These are phyloP conservation scores for Effrenium voratum DNA, from an alignment of 73 alveolate genomes.

Conservation along the genomic window DNA sequence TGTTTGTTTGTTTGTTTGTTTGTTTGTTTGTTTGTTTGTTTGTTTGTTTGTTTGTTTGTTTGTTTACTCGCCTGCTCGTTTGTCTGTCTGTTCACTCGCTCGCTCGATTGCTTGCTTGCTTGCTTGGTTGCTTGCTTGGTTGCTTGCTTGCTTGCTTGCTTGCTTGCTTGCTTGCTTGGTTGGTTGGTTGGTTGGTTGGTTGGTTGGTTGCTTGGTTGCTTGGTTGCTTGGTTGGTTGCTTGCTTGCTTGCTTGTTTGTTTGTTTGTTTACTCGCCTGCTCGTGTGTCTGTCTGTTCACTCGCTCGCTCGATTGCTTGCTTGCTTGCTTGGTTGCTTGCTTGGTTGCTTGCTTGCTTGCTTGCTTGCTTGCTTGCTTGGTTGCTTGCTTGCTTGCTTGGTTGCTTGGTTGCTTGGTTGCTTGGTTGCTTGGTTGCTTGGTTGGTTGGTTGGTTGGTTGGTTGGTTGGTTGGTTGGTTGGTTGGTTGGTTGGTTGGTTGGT, in stretches of 20 bases:
- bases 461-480: background rate
- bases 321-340: slow-evolving; percentile 8
- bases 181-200: background rate
- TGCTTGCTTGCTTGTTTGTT: background rate
- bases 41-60: no score
- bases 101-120: no score
- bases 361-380: slow-evolving; percentile 2
- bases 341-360: slow-evolving; percentile 1
- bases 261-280: background rate
- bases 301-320: background rate
- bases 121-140: no score
- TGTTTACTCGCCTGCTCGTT: no score
- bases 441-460: slow-evolving; percentile 2
- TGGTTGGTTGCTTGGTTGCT: background rate
- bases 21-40: no score
- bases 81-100: no score
- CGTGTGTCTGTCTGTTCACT: background rate
- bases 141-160: no score
- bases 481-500: background rate
- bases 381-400: slow-evolving; percentile 25
- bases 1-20: no score
- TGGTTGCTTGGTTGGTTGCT: no score
- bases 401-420: slow-evolving; percentile 9
- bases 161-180: no score
- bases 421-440: background rate